Conservation (phyloP, 2,329 filamentous ascomycete species). For the Colletotrichum sp. region DNA sequence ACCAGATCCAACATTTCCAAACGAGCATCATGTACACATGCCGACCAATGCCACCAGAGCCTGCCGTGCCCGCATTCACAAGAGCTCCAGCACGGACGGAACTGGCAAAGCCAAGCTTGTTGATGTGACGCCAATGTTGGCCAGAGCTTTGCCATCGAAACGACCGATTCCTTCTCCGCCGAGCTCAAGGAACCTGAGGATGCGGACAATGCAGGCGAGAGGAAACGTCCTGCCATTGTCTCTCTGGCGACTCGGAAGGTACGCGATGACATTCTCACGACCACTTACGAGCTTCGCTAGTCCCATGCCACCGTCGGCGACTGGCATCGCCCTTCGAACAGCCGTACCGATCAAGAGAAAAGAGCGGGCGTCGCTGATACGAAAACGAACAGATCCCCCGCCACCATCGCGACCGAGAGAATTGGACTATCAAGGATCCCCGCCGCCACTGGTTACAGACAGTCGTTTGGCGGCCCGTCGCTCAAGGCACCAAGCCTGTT, state of each 20-base stretch:
- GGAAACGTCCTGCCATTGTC: no score
- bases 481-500: background rate
- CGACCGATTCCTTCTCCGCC: no score
- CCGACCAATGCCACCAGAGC: background rate
- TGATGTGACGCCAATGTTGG: no score
- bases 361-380: background rate
- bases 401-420: background rate
- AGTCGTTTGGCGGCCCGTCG: background rate
- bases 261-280: background rate
- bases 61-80: background rate
- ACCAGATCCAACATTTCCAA: background rate
- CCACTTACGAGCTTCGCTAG: background rate
- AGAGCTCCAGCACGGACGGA: background rate
- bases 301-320: background rate
- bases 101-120: no score
- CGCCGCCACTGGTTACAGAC: background rate
- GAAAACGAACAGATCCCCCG: background rate
- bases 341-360: background rate
- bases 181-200: no score
- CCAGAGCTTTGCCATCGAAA: no score
- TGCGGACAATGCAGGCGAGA: no score
- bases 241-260: background rate
- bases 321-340: background rate
- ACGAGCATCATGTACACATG: background rate
- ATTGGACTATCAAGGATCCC: background rate